A percentile compares a stretch with the other conserved stretches of the same genome.
These are phyloP conservation scores for Sanghuangporus weigelae DNA, from an alignment of 1,284 basidiomycete species.

Conservation along the genomic window DNA sequence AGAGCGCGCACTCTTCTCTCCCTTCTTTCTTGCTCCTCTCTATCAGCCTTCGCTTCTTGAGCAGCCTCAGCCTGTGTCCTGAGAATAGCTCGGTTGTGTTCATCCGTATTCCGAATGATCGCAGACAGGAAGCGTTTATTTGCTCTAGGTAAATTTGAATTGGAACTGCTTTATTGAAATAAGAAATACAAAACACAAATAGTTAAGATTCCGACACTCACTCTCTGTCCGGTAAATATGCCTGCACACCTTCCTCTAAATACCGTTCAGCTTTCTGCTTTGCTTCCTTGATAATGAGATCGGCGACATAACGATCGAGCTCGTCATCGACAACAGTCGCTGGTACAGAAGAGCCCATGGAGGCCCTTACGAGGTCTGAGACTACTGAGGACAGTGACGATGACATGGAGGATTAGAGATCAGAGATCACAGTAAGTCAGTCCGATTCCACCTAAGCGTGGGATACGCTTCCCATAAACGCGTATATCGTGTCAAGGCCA, in stretches of 20 bases:
- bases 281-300: constrained; percentile 84
- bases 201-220: constrained; percentile 16
- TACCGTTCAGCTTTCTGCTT: constrained; percentile 81
- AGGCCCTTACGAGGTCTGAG: constrained; percentile 77
- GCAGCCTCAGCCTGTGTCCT: constrained; percentile 73
- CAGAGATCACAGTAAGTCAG: background rate
- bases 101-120: constrained; percentile 87
- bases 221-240: constrained; percentile 48
- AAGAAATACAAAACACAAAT: background rate
- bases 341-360: constrained; percentile 66
- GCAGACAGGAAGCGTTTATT: constrained; percentile 89
- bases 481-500: background rate
- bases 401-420: constrained; percentile 27
- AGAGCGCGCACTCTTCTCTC: constrained; percentile 60
- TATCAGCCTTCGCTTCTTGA: constrained; percentile 60
- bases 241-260: constrained; percentile 57
- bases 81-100: constrained; percentile 83
- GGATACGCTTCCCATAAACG: constrained; percentile 4
- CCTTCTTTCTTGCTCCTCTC: constrained; percentile 55
- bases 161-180: constrained; percentile 27
- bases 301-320: constrained; percentile 83
- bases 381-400: constrained; percentile 77
- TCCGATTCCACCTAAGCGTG: background rate
- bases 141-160: constrained; percentile 69
- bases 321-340: constrained; percentile 71